Base-by-base conservation (phyloP, 1,284 basidiomycete species). In the Trametes versicolor region DNA sequence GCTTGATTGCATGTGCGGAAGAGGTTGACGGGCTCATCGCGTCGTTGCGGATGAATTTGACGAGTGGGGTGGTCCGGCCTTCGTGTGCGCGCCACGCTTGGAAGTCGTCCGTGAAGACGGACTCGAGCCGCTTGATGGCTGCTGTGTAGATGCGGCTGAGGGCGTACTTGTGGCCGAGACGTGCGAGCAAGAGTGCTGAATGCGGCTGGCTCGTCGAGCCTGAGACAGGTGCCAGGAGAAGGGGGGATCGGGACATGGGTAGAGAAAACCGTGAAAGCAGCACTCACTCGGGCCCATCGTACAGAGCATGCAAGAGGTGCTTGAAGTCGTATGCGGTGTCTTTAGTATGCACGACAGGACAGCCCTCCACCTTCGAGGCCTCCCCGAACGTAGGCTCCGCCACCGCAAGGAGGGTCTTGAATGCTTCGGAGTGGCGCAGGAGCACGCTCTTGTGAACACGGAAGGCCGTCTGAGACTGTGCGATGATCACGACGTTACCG, bases 321-420 rank as follows among this genome's bases (percentile, higher is more conserved):
- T 36, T 52, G 17, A 63, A 52, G 25, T 66, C 61, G 34, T 66
- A 47, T 23, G 27, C 10, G 7, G 65, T 59, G 32, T 66, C 61
- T 2, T 53, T 32, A 1, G 60, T 21, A 15, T 54, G 65, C 7
- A 66, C 54, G 21, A 54, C 49, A 0, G 61, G 58, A 23, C 48
- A 56, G 1, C 58, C 65, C 12, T 63, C 65, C 25, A 60, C 5
- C 12, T 6, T 39, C 19, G 27, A 62, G 0, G 7, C 34, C 12
- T 21, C 48, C 36, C 6, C 48, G 21, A 43, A 27, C 17, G n/a
- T 1, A 12, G 60, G 60, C 43, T 65, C 51, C 1, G 64, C 51
- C 3, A 62, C n/a, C 13, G 60, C 27, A 47, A 65, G 59, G 15
- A 65, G 45, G 17, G 32, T 51, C 34, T 51, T 41, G 56, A 65